Base-by-base conservation (phyloP, 805 yeast species). In the Metschnikowia similis region DNA sequence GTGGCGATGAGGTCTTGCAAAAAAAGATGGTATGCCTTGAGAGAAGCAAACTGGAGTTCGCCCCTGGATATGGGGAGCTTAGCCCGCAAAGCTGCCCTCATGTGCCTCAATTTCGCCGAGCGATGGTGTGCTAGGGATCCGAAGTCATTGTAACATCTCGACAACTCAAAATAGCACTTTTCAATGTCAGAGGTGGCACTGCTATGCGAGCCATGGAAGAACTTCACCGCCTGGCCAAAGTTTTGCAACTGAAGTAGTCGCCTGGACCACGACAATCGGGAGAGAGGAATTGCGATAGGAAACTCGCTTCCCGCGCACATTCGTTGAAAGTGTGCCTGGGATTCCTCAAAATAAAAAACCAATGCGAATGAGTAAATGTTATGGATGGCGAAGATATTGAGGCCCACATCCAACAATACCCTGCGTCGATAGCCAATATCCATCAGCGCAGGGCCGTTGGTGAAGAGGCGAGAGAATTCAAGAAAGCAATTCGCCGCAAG, bases 81-180 rank as follows among this genome's bases (percentile, higher is more conserved):
- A 8, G 36, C 28, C 3, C 41, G 41, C 13, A 56, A 17, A 3
- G 36, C 36, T 5, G 28, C 31, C 11, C 48, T 51, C 34, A 55
- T 42, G 4, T 30, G 31, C 4, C 29, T 35, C 26, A 53, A 36
- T 32, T 36, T 43, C 14, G 28, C 14, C 8, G 37, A 31, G 21
- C 59, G 50, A 37, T 30, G 32, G 1, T 16, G 21, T 5, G 51
- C 56, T 46, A 52, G 43, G 5, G 32, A 29, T 9, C 40, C 38
- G 26, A 56, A 55, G 10, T 55, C 54, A 11, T 45, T 41, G 37
- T 49, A 52, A 42, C 54, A 53, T n/a, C 60, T 54, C 2, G 58
- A 47, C 7, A 56, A 35, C 35, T 55, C 58, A 27, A 55, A 55
- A 29, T 50, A 51, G 31, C 51, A 45, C n/a, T 37, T 21, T 35